Evolutionary conservation across 768 basidiomycete genomes (phyloP).

Genomic region (Tricholoma matsutake): DNA sequence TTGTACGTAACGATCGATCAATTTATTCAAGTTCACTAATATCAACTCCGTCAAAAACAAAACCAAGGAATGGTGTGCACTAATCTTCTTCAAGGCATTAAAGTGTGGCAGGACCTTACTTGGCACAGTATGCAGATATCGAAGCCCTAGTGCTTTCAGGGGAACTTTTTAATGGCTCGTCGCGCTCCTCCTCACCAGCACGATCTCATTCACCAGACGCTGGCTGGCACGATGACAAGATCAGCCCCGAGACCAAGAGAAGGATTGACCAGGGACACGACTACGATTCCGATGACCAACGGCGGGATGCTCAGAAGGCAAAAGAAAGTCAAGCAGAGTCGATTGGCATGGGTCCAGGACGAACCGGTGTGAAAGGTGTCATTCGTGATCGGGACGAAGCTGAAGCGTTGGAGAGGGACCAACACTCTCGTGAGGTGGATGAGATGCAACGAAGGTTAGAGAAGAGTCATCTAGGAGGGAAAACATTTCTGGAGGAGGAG

Average conservation of each 20-base stretch:
- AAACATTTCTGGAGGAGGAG: constrained; percentile 78
- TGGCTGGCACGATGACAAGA: constrained; percentile 54
- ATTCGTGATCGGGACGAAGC: constrained; percentile 81
- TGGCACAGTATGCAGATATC: constrained; percentile 23
- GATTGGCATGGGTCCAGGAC: constrained; percentile 82
- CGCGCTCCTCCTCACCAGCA: constrained; percentile 59
- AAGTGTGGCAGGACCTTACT: constrained; percentile 3
- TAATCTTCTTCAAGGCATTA: neutral
- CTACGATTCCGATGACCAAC: constrained; percentile 42
- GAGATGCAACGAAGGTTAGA: constrained; percentile 59
- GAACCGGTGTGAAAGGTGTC: constrained; percentile 88
- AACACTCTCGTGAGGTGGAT: constrained; percentile 49
- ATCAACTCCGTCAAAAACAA: neutral
- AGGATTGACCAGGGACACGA: constrained; percentile 37
- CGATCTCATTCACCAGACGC: constrained; percentile 60
- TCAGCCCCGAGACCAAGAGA: constrained; percentile 35
- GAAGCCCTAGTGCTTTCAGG: constrained; percentile 49
- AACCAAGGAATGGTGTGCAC: constrained; percentile 3
- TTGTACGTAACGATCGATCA: neutral
- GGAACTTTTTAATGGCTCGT: constrained; percentile 57
- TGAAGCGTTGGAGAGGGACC: constrained; percentile 48
- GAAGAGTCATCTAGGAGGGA: constrained; percentile 59
- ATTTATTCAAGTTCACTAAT: neutral
- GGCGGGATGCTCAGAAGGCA: constrained; percentile 31
- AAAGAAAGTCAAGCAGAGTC: constrained; percentile 43